Evolutionary conservation across 352 stramenopile species (phyloP), one percentile per base, ranked within the genome.

Genomic region (Hyaloperonospora arabidopsidis): DNA sequence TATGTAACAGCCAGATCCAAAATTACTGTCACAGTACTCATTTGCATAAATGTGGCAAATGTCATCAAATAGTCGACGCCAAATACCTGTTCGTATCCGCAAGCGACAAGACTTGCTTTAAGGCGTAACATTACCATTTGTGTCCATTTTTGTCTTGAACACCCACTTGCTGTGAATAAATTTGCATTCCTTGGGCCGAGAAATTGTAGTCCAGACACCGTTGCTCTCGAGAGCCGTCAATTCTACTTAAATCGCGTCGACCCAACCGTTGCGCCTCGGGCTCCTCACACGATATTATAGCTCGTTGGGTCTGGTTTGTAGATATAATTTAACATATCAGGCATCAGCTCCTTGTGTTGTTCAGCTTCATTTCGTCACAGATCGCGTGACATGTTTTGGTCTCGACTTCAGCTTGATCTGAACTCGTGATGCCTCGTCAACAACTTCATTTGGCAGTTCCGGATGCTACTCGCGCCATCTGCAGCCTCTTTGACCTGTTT

Each of bases 81-180:
- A 7, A 61, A 22, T n/a, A 51, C 43, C 14, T 60, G 32, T 22
- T 71, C 58, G 5, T 55, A 53, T 2, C 57, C 57, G 19, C 59
- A 55, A 1, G 25, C 25, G 25, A 32, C 25, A 4, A 32, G 25
- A 4, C 25, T 49, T 7, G 5, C 46, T 39, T 74, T 68, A 46
- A 57, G 54, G 0, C 55, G 39, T 15, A 68, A 74, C 46, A 4
- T 19, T 21, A 7, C 58, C 58, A 18, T 52, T 18, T 32, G 50
- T 28, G 14, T 58, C 43, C 5, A 32, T 52, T n/a, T 52, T 52
- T 15, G 52, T 48, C 41, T 57, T 57, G 25, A 32, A 55, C 11
- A 55, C 38, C n/a, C 50, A 51, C 19, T 70, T 62, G 0, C 52
- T 62, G 23, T 61, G 61, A 17, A 70, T 40, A n/a, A n/a, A n/a